Evolutionary conservation across 2,329 filamentous ascomycete species (phyloP), one percentile per base, ranked within the genome.

Genomic region (Gnomoniopsis sp.): DNA sequence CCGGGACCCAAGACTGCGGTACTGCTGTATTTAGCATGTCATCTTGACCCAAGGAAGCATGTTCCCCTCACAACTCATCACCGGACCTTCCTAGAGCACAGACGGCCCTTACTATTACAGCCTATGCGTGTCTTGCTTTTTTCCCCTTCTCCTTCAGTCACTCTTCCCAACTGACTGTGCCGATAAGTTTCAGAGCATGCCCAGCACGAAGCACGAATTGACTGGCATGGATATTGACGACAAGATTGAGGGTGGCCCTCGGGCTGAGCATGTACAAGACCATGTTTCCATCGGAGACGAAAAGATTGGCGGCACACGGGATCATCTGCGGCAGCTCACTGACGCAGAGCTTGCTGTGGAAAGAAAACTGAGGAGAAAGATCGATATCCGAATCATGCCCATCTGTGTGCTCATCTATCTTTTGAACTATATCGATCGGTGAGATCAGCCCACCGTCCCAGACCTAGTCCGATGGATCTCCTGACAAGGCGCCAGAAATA

Each of bases 341-440:
- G 43, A 56, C 3, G 67, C 64, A 1, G 65, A 70, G 53, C 60
- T 65, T 21, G 50, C 10, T 11, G 74, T 83, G 1, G 87, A 91
- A 68, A 77, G 73, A 59, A 79, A 76, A 53, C 71, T 91, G 53
- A 76, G 80, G 59, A 78, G 80, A 61, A 90, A 88, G 70, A 84
- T 90, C 55, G 88, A 91, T 68, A 64, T 81, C 10, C 75, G 86
- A 53, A 69, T 90, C 33, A 75, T 91, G 65, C 88, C 88, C 0
- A 86, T 86, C 72, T 76, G 89, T 46, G 82, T 89, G 54, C 65
- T 89, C 49, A 88, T 90, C 78, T 90, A 88, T 64, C 86, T 89
- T 64, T 75, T 89, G 75, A 89, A 88, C 65, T 88, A 88, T 67
- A 72, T 88, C 14, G 83, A 86, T 47, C 66, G 66, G 70, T 70